phyloP scores from a whole-genome alignment of 176 grass and related monocot genomes.

The Bolboschoenus planiculmis region DNA sequence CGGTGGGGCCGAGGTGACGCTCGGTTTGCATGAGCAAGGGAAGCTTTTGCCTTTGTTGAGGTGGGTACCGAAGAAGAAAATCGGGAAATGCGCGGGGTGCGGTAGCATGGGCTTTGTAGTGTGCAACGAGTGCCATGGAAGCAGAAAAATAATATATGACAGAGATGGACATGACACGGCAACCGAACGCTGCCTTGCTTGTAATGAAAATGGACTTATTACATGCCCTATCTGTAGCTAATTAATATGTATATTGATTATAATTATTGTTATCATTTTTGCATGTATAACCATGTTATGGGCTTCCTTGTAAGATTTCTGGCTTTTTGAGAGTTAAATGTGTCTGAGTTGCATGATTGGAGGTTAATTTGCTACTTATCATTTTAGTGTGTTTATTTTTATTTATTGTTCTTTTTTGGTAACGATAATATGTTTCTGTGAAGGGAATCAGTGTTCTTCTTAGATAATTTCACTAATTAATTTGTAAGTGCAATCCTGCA shows the following conservation, averaged over 20 bases:
- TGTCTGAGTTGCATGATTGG: constrained; percentile 6
- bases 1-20: constrained; percentile 45
- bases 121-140: constrained; percentile 54
- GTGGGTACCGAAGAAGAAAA: not conserved
- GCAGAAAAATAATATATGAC: constrained; percentile 35
- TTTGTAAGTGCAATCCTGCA: not conserved
- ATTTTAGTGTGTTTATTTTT: not conserved
- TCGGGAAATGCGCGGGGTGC: constrained; percentile 32
- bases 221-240: constrained; percentile 45
- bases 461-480: not conserved
- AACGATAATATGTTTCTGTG: not conserved
- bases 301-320: not conserved
- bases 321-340: not conserved
- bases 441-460: constrained; percentile 8
- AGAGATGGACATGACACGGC: constrained; percentile 27
- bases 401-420: not conserved
- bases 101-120: constrained; percentile 45
- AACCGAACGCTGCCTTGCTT: constrained; percentile 33
- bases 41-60: constrained; percentile 41
- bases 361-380: not conserved
- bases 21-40: constrained; percentile 60
- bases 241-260: not conserved
- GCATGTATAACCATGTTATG: not conserved
- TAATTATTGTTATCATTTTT: not conserved
- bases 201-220: constrained; percentile 79